Base-by-base conservation (phyloP, 192 early-diverging fungal genomes). In the Backusella circina region DNA sequence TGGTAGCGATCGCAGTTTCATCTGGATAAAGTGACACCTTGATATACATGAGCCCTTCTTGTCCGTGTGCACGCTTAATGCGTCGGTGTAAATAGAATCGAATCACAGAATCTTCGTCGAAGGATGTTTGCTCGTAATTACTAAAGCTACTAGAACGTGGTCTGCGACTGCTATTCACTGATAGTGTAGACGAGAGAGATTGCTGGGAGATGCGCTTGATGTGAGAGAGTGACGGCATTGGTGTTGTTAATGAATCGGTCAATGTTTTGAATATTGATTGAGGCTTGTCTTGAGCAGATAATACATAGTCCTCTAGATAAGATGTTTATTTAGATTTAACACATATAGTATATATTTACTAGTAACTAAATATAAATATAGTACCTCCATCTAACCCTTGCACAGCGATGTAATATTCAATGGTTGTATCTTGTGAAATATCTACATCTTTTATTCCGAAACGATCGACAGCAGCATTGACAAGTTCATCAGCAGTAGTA, bases 221-320 rank as follows among this genome's bases (percentile, higher is more conserved):
- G 23, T 75, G 86, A 10, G 78, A 79, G 35, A 84, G 75, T 3
- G 82, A 70, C 0, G 87, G 87, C 75, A 88, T 54, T 1, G 85
- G 84, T 6, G 81, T 85, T 4, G 83, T 83, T 28, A 83, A 68
- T 33, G 82, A 80, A 8, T 80, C 74, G 4, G 80, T 84, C 30
- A 86, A 72, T 1, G 84, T 81, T 36, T 83, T 78, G 69, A 84
- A 86, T 8, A 88, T 87, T 5, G 83, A 82, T 36, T 86, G 77
- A 10, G 84, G 82, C 33, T 86, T 82, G 77, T 88, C 86, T 30
- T 86, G 75, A 13, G 83, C 79, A 38, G 75, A 77, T 10, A 88
- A 57, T 3, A 82, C 77, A 32, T 69, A 82, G 31, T 83, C 82
- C 0, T 88, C 87, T 86, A 71, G 12, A 57, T n/a, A n/a, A n/a